These are phyloP conservation scores for Leccinum rimulosum DNA, from an alignment of 768 basidiomycete genomes.

Conservation along the genomic window DNA sequence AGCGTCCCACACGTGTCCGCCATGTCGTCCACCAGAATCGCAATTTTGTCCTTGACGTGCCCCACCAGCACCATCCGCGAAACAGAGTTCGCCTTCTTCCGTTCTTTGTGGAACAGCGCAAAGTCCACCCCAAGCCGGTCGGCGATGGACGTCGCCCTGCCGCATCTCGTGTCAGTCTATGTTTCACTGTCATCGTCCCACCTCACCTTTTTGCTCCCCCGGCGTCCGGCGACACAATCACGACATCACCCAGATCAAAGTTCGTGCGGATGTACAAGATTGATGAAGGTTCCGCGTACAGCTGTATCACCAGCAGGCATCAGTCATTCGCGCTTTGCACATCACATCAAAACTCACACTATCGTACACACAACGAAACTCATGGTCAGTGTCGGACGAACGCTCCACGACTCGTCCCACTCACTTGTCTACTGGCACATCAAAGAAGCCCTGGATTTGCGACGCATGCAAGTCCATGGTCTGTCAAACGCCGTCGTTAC, in stretches of 20 bases:
- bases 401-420: conserved; percentile 33
- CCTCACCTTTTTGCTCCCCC: conserved; percentile 94
- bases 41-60: conserved; percentile 86
- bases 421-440: conserved; percentile 99
- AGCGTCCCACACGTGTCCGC: conserved; percentile 96
- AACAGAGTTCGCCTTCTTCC: conserved; percentile 93
- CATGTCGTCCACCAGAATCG: conserved; percentile 98
- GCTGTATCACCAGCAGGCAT: conserved; percentile 40
- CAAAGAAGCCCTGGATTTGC: conserved; percentile 99
- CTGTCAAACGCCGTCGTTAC: conserved; percentile 37
- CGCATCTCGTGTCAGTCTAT: conserved; percentile 16
- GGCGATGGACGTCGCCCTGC: conserved; percentile 94
- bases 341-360: conserved; percentile 46
- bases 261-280: conserved; percentile 93
- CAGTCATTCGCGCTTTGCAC: conserved; percentile 13
- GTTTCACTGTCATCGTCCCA: neutral
- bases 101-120: conserved; percentile 98
- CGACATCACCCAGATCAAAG: conserved; percentile 79
- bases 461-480: conserved; percentile 99
- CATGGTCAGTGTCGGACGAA: conserved; percentile 15
- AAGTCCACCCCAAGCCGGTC: conserved; percentile 96
- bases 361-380: conserved; percentile 5
- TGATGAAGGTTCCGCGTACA: conserved; percentile 94
- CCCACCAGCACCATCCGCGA: conserved; percentile 96
- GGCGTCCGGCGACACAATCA: conserved; percentile 97